Percentiles rank a stretch among this genome's conserved stretches.
phyloP scores from a whole-genome alignment of 345 rosid species.

The Melaleuca alternifolia region DNA sequence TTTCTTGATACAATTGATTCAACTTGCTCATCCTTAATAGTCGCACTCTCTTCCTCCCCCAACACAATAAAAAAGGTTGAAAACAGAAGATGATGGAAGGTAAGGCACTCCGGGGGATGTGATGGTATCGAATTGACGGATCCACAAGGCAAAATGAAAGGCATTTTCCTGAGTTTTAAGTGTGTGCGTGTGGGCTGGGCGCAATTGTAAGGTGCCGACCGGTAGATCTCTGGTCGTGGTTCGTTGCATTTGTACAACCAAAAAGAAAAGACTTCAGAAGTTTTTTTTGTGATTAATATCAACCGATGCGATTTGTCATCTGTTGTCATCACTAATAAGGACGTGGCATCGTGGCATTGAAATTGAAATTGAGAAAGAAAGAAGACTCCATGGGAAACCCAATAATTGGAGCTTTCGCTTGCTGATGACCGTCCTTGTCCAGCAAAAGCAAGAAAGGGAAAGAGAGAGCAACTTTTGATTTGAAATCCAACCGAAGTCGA shows the following conservation, averaged over 20 bases:
- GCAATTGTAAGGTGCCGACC: not conserved
- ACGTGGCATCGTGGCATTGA: not conserved
- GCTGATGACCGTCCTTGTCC: not conserved
- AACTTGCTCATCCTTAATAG: too few species aligned
- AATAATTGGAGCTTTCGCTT: not conserved
- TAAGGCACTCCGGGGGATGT: not conserved
- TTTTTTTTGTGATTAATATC: too few species aligned
- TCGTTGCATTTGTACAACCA: not conserved
- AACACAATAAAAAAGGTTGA: not conserved
- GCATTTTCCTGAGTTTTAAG: not conserved
- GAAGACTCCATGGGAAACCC: not conserved
- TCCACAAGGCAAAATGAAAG: not conserved
- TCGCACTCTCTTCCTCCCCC: not conserved
- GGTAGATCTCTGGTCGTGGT: not conserved
- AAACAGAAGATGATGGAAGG: not conserved
- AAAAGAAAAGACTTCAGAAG: too few species aligned
- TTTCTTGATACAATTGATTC: too few species aligned
- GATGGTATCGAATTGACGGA: not conserved
- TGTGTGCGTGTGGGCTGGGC: not conserved
- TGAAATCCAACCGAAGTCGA: not conserved
- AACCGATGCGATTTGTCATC: too few species aligned
- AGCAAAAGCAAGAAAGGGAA: not conserved
- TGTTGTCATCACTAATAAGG: too few species aligned
- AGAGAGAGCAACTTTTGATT: not conserved
- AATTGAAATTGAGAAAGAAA: not conserved